These are phyloP conservation scores for Arthrobotrys musiformis DNA, from an alignment of 2,329 filamentous ascomycete genomes.

Conservation along the genomic window DNA sequence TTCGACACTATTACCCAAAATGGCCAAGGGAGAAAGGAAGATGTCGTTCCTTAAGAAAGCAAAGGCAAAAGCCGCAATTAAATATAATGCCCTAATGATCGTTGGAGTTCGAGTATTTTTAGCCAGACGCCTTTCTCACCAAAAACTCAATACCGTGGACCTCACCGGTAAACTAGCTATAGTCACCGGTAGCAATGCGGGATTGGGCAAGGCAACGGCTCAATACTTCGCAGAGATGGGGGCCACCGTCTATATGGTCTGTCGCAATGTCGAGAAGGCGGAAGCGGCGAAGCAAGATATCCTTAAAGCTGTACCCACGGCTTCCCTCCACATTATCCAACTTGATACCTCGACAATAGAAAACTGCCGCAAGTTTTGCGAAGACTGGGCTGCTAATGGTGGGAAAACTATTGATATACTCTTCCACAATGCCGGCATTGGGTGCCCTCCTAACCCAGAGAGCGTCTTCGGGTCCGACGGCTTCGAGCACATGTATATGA, in stretches of 20 bases:
- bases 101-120: conserved; percentile 12
- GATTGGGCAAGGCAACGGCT: conserved; percentile 47
- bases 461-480: conserved; percentile 28
- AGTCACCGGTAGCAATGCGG: conserved; percentile 48
- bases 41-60: conserved; percentile 35
- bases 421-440: conserved; percentile 52
- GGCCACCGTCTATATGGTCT: conserved; percentile 42
- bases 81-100: conserved; percentile 31
- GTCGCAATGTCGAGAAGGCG: conserved; percentile 43
- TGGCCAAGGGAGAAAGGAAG: conserved; percentile 42
- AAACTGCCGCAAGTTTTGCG: conserved; percentile 42
- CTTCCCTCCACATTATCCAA: conserved; percentile 28
- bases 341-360: conserved; percentile 48
- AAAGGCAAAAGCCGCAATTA: conserved; percentile 25
- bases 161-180: conserved; percentile 49
- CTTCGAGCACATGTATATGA: conserved; percentile 49
- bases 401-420: conserved; percentile 50
- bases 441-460: conserved; percentile 22
- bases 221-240: conserved; percentile 40
- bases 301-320: conserved; percentile 29
- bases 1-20: background rate
- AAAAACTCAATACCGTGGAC: conserved; percentile 35
- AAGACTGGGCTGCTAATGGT: conserved; percentile 38
- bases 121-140: conserved; percentile 24
- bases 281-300: conserved; percentile 42